phyloP scores from a whole-genome alignment of 1,284 basidiomycete genomes.

The Vanrija pseudolonga region DNA sequence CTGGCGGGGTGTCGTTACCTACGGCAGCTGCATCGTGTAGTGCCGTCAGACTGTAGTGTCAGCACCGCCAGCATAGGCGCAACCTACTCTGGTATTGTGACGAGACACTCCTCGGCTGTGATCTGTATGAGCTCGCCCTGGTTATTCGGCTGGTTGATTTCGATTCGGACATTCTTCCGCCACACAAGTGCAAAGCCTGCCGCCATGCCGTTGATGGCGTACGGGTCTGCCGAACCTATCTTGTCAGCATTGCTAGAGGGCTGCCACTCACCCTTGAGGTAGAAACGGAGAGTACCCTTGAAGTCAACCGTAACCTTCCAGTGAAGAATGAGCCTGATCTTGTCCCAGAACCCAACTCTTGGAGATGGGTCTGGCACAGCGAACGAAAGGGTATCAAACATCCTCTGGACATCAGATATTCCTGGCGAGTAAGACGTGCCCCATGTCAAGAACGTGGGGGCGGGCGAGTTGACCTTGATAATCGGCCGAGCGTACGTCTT shows the following conservation, averaged over 20 bases:
- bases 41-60: constrained; percentile 43
- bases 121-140: constrained; percentile 82
- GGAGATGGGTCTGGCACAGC: constrained; percentile 83
- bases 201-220: constrained; percentile 67
- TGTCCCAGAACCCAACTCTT: constrained; percentile 92
- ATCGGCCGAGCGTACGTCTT: constrained; percentile 83
- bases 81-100: constrained; percentile 78
- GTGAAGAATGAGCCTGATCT: constrained; percentile 77
- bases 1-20: constrained; percentile 27
- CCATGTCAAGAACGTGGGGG: constrained; percentile 78
- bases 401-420: constrained; percentile 79
- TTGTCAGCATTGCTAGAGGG: constrained; percentile 4
- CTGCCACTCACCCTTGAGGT: constrained; percentile 68
- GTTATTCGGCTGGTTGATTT: constrained; percentile 69
- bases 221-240: constrained; percentile 78
- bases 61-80: background rate
- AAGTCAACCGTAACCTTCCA: constrained; percentile 75
- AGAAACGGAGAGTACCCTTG: constrained; percentile 67
- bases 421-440: constrained; percentile 83
- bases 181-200: constrained; percentile 88
- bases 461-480: constrained; percentile 63
- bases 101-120: constrained; percentile 69
- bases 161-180: constrained; percentile 70
- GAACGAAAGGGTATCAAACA: constrained; percentile 77
- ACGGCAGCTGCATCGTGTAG: constrained; percentile 53